A percentile compares a stretch with the other conserved stretches of the same genome.
Evolutionary conservation across 805 yeast species (phyloP).

Genomic region (Yarrowia sp.): DNA sequence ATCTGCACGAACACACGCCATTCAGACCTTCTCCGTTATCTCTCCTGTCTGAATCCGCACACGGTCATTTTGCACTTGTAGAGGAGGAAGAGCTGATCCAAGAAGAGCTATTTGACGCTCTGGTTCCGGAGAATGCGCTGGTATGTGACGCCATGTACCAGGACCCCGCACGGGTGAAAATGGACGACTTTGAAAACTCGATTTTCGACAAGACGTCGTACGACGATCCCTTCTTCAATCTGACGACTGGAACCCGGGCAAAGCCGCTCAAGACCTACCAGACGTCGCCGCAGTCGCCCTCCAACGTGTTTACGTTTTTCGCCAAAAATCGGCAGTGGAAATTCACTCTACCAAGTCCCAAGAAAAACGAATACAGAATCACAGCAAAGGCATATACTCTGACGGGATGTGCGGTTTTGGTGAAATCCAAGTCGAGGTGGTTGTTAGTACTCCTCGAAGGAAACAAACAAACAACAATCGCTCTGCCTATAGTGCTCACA

Average conservation of each 20-base stretch:
- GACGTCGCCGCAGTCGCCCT: constrained; percentile 8
- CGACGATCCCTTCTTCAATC: background rate
- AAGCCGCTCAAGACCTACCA: background rate
- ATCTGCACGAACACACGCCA: constrained; percentile 15
- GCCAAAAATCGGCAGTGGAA: constrained; percentile 12
- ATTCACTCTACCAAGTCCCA: constrained; percentile 10
- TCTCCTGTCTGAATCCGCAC: background rate
- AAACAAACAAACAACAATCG: background rate
- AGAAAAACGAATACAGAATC: constrained; percentile 23
- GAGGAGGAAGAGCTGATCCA: constrained; percentile 24
- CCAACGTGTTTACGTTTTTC: constrained; percentile 5
- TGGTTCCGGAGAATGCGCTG: background rate
- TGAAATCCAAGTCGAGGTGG: constrained; percentile 3
- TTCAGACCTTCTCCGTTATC: constrained; percentile 13
- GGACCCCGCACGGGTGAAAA: background rate
- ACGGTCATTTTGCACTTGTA: constrained; percentile 3
- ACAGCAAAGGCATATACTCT: constrained; percentile 21
- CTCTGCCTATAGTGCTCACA: constrained; percentile 1
- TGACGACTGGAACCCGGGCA: constrained; percentile 1
- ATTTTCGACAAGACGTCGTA: background rate
- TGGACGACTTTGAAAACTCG: background rate
- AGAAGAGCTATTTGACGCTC: background rate
- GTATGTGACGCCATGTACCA: constrained; percentile 19
- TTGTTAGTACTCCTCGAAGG: constrained; percentile 10
- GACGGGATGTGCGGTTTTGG: constrained; percentile 15